These are phyloP conservation scores for Zygoascus ofunaensis DNA, from an alignment of 805 yeast genomes.

Conservation along the genomic window DNA sequence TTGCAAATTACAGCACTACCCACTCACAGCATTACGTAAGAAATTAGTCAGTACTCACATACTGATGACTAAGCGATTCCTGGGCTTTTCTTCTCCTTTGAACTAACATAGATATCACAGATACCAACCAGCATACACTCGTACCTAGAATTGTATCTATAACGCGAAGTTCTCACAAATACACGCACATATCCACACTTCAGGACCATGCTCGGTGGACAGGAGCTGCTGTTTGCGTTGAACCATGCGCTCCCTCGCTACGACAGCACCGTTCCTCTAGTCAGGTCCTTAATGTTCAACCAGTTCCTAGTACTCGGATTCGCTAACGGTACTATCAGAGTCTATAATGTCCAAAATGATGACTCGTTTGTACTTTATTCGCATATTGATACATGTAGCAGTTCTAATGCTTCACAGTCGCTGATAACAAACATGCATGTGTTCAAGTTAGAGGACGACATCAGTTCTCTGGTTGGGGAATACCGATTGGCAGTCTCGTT, in stretches of 20 bases:
- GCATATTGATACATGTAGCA: background rate
- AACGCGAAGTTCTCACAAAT: no score
- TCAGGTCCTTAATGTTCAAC: background rate
- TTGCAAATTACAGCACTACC: no score
- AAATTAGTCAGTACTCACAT: no score
- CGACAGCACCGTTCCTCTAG: background rate
- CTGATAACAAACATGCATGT: background rate
- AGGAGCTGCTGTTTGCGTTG: background rate
- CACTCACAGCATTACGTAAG: no score
- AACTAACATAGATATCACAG: no score
- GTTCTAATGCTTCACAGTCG: background rate
- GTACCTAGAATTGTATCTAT: no score
- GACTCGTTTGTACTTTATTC: background rate
- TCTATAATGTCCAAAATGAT: background rate
- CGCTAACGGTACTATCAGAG: background rate
- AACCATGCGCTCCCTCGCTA: constrained; percentile 1
- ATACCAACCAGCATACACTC: no score
- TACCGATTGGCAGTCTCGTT: constrained; percentile 5
- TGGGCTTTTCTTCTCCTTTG: no score
- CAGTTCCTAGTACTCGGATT: background rate
- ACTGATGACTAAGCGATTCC: no score
- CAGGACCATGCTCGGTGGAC: background rate
- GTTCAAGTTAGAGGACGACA: background rate
- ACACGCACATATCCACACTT: no score
- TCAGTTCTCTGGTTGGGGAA: background rate